Base-by-base conservation (phyloP, 2,329 filamentous ascomycete species). In the Colletotrichum gloeosporioides region DNA sequence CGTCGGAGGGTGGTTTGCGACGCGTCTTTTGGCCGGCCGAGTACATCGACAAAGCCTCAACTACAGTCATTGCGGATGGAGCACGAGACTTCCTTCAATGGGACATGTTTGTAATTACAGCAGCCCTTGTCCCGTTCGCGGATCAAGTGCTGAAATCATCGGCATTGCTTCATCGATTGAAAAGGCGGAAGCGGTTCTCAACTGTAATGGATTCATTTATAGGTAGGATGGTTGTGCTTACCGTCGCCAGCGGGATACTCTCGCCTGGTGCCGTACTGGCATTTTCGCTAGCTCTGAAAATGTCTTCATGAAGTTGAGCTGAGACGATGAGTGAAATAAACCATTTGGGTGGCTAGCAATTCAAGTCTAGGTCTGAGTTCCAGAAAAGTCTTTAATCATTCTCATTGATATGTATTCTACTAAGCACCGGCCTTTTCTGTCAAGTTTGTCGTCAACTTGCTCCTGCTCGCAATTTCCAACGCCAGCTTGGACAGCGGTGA, bases 401-500 rank as follows among this genome's bases (percentile, higher is more conserved):
- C 44, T 22, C n/a, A 0, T 53, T 53, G 0, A 9, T 31, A 31
- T 27, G 0, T 2, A 10, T 12, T 59, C 25, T 59, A 22, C 39
- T 8, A 6, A 18, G 18, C 8, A 49, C 1, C 2, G 3, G 25
- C 0, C 4, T 16, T 53, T 8, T 31, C 34, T 3, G 25, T 18
- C 25, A 61, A 9, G 6, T 61, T 55, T 22, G 53, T 4, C 10
- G 32, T 34, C 15, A 73, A 25, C 25, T 73, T 73, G 57, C 65
- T 73, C 18, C 36, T 73, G 2, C 7, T 22, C 4, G 25, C 39
- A n/a, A 73, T 55, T 7, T 69, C 57, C n/a, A 29, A 6, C 3
- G 71, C 34, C 8, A 70, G 27, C 15, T 65, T 74, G 2, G 59
- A 74, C 9, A 74, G n/a, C 6, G 71, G 57, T 8, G 71, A 74